Evolutionary conservation across 805 yeast species (phyloP).

Genomic region (Yarrowia osloensis): DNA sequence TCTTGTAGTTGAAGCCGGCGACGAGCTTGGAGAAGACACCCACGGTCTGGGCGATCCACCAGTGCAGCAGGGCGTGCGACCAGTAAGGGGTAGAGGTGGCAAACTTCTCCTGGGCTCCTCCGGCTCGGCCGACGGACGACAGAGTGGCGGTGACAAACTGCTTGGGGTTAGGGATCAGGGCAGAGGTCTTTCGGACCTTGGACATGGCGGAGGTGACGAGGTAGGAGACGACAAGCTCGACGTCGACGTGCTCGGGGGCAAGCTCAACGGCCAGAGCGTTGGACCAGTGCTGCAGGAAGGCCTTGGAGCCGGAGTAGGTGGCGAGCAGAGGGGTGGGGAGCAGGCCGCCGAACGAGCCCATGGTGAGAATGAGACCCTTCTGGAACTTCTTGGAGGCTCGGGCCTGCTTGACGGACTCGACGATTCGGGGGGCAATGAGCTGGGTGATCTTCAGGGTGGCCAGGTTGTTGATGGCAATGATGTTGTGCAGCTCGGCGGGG

Average conservation of each 20-base stretch:
- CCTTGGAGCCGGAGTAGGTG: constrained; percentile 93
- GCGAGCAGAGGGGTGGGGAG: constrained; percentile 91
- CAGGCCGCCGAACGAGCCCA: constrained; percentile 97
- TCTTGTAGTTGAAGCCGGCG: constrained; percentile 63
- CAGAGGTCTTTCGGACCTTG: constrained; percentile 76
- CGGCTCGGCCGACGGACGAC: constrained; percentile 69
- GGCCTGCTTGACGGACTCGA: constrained; percentile 51
- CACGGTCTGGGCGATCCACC: constrained; percentile 68
- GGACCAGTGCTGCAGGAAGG: constrained; percentile 93
- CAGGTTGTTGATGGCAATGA: constrained; percentile 80
- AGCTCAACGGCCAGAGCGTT: constrained; percentile 86
- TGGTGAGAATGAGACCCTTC: constrained; percentile 75
- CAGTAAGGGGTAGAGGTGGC: constrained; percentile 90
- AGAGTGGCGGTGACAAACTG: constrained; percentile 75
- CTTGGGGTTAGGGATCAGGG: constrained; percentile 78
- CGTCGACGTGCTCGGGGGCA: constrained; percentile 69
- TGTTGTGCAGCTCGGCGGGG: constrained; percentile 70
- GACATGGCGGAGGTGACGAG: constrained; percentile 96
- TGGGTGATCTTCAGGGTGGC: constrained; percentile 85
- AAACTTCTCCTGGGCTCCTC: constrained; percentile 89
- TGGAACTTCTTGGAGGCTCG: constrained; percentile 35
- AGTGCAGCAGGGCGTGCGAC: constrained; percentile 91
- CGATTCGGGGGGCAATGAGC: constrained; percentile 70
- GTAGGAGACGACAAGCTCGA: constrained; percentile 81
- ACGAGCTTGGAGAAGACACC: constrained; percentile 80